These are phyloP conservation scores for Xylaria venustula DNA, from an alignment of 495 filamentous ascomycete genomes.

Conservation along the genomic window DNA sequence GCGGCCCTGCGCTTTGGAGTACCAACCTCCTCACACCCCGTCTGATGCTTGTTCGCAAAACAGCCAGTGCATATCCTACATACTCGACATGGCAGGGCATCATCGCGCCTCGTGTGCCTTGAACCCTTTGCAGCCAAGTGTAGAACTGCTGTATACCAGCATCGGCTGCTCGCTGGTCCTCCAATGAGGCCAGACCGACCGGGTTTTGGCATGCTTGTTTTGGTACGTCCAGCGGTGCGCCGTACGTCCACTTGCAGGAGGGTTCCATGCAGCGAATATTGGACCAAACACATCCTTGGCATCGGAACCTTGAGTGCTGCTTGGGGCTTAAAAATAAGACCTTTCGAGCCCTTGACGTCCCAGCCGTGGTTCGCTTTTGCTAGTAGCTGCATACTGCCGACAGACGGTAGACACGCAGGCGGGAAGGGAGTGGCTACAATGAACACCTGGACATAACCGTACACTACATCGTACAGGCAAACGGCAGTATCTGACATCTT, in stretches of 20 bases:
- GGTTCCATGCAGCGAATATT: constrained; percentile 20
- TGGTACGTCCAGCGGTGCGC: constrained; percentile 1
- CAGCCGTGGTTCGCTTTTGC: constrained; percentile 9
- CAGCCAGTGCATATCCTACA: constrained; percentile 10
- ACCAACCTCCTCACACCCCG: not conserved
- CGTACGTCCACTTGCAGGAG: constrained; percentile 6
- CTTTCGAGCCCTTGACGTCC: constrained; percentile 2
- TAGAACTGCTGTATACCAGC: constrained; percentile 9
- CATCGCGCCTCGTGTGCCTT: constrained; percentile 1
- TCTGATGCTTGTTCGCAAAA: constrained; percentile 8
- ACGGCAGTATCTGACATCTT: constrained; percentile 10
- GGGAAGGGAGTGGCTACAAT: not conserved
- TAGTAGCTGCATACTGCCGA: constrained; percentile 14
- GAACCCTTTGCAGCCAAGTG: not conserved
- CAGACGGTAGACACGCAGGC: not conserved
- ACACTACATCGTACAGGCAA: not conserved
- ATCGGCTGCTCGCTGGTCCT: constrained; percentile 9
- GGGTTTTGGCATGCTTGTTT: constrained; percentile 5
- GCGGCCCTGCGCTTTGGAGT: not conserved
- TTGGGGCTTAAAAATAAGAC: constrained; percentile 5
- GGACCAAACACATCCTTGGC: constrained; percentile 12
- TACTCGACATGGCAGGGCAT: constrained; percentile 5
- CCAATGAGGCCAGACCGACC: constrained; percentile 14
- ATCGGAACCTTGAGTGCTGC: constrained; percentile 9
- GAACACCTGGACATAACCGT: not conserved